Evolutionary conservation across 331 rosid genomes (phyloP).

Genomic region (Cydonia oblonga): DNA sequence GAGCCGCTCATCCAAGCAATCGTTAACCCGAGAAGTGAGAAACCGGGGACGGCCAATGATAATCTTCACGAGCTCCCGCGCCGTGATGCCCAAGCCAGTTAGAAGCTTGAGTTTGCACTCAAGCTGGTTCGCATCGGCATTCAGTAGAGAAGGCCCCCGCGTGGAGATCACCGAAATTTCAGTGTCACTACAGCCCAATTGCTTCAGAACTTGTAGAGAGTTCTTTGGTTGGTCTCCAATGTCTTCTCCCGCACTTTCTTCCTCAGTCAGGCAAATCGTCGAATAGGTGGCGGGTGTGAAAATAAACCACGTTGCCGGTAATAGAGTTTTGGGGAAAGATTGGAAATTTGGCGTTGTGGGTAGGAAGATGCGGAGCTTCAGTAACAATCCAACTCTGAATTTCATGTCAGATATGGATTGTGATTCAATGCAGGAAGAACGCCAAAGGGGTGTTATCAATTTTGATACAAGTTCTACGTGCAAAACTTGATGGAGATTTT

Average conservation of each 20-base stretch:
- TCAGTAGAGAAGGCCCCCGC: slow-evolving; percentile 38
- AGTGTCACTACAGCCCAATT: slow-evolving; percentile 51
- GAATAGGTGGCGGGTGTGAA: slow-evolving; percentile 41
- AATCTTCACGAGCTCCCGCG: slow-evolving; percentile 52
- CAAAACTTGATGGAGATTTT: no score
- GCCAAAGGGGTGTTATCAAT: not conserved
- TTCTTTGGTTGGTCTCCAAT: slow-evolving; percentile 1
- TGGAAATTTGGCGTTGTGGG: not conserved
- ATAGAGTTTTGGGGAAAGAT: not conserved
- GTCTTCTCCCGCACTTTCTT: slow-evolving; percentile 14
- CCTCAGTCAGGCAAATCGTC: slow-evolving; percentile 33
- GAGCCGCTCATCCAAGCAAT: slow-evolving; percentile 41
- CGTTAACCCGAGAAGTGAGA: slow-evolving; percentile 25
- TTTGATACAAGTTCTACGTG: no score
- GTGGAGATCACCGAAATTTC: slow-evolving; percentile 33
- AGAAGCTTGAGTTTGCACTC: slow-evolving; percentile 42
- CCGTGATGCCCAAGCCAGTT: slow-evolving; percentile 33
- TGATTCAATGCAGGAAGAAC: not conserved
- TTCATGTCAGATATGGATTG: slow-evolving; percentile 16
- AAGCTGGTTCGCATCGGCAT: slow-evolving; percentile 26
- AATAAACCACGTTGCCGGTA: not conserved
- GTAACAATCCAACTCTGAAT: slow-evolving; percentile 1
- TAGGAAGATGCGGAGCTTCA: slow-evolving; percentile 10
- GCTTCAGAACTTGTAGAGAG: slow-evolving; percentile 36
- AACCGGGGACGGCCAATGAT: slow-evolving; percentile 53